Evolutionary conservation across 108 stramenopile genomes (phyloP).

Genomic region (Cyclostephanos invisitatus): DNA sequence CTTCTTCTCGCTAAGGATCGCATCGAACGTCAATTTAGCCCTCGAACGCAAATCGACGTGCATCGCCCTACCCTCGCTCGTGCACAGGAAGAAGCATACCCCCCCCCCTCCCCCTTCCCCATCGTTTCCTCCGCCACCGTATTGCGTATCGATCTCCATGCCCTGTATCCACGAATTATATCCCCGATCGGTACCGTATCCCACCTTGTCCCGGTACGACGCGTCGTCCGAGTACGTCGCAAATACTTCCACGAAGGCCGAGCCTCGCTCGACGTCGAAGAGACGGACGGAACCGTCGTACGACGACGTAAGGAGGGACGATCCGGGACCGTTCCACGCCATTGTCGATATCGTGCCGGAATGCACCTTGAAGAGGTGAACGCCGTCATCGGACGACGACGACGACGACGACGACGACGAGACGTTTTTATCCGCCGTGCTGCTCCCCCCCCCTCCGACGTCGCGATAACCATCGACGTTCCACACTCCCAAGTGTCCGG

Average conservation of each 20-base stretch:
- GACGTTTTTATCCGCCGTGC: background rate
- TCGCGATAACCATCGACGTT: constrained; percentile 56
- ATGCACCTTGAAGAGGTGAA: constrained; percentile 68
- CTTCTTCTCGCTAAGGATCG: constrained; percentile 71
- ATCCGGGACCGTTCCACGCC: constrained; percentile 57
- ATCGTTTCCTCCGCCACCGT: constrained; percentile 32
- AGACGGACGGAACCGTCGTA: constrained; percentile 80
- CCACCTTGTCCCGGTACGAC: constrained; percentile 59
- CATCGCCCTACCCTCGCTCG: constrained; percentile 69
- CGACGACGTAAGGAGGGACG: constrained; percentile 58
- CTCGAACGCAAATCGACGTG: constrained; percentile 70
- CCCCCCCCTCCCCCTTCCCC: no score
- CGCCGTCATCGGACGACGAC: constrained; percentile 26
- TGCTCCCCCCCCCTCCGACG: background rate
- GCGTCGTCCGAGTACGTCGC: constrained; percentile 78
- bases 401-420: no score
- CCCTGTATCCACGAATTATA: constrained; percentile 69
- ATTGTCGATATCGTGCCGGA: constrained; percentile 56
- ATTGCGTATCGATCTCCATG: constrained; percentile 62
- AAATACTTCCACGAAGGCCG: constrained; percentile 71
- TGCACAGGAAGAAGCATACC: constrained; percentile 71
- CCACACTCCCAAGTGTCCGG: constrained; percentile 76
- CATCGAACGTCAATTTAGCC: constrained; percentile 62
- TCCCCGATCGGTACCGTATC: constrained; percentile 64
- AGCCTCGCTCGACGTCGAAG: constrained; percentile 57